Percentiles rank a stretch among this genome's conserved stretches.
Evolutionary conservation across 179 eudicot genomes (phyloP).

Genomic region (Gypsophila paniculata): DNA sequence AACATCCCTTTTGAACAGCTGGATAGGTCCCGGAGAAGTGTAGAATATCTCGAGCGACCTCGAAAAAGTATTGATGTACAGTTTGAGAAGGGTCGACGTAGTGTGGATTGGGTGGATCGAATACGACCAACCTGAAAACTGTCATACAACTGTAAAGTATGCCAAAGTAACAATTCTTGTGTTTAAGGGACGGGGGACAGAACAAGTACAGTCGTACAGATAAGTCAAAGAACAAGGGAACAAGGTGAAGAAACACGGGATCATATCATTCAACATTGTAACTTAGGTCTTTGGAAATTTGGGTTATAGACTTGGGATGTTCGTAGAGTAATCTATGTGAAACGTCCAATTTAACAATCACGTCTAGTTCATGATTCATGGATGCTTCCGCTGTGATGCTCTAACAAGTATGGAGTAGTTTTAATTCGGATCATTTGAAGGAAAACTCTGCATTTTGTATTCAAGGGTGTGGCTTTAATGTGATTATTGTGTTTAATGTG

Average conservation of each 20-base stretch:
- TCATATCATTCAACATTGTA: conserved; percentile 18
- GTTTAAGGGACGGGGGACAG: conserved; percentile 20
- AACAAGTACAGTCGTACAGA: conserved; percentile 19
- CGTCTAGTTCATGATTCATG: conserved; percentile 11
- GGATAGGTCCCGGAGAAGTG: conserved; percentile 81
- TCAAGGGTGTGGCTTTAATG: conserved; percentile 16
- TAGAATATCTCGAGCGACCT: conserved; percentile 63
- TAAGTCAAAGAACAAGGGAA: conserved; percentile 17
- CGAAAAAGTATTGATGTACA: conserved; percentile 68
- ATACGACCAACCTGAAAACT: conserved; percentile 41
- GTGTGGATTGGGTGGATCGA: conserved; percentile 92
- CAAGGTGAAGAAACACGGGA: conserved; percentile 16
- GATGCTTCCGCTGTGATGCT: conserved; percentile 15
- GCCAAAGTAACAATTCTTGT: conserved; percentile 11
- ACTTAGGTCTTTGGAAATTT: conserved; percentile 24
- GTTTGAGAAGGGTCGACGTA: conserved; percentile 65
- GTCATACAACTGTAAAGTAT: conserved; percentile 24
- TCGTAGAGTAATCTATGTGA: conserved; percentile 10
- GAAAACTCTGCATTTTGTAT: conserved; percentile 16
- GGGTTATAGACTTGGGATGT: conserved; percentile 9
- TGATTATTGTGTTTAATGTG: conserved; percentile 6
- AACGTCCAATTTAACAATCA: conserved; percentile 7
- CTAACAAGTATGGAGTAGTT: conserved; percentile 29
- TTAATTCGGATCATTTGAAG: conserved; percentile 19
- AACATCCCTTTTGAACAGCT: conserved; percentile 63